phyloP scores from a whole-genome alignment of 164 flowering plant genomes.

The Chimonanthus praecox region DNA sequence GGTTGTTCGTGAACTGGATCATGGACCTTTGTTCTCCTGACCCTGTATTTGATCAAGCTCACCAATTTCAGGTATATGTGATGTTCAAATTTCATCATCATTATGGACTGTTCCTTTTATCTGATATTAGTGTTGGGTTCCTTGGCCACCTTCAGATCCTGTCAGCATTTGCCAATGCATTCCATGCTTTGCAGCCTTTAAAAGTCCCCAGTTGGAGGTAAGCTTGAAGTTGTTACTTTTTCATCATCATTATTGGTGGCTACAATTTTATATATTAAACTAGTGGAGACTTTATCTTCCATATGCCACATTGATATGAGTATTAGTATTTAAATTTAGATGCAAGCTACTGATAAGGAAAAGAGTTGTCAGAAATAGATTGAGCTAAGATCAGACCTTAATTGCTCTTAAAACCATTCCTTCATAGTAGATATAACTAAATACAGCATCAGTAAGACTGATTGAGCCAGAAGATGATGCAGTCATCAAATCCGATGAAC shows the following conservation, averaged over 20 bases:
- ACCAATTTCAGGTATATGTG: slow-evolving; percentile 65
- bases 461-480: too few species aligned
- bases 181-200: slow-evolving; percentile 83
- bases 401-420: too few species aligned
- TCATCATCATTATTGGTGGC: background rate
- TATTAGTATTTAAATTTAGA: background rate
- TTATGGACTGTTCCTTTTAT: background rate
- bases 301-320: background rate
- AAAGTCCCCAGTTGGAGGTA: slow-evolving; percentile 84
- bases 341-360: background rate
- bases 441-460: too few species aligned
- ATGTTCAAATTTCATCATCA: slow-evolving; percentile 6
- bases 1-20: slow-evolving; percentile 87
- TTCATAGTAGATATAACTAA: too few species aligned
- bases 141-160: slow-evolving; percentile 42
- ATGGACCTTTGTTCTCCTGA: slow-evolving; percentile 65
- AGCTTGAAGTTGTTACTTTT: slow-evolving; percentile 10
- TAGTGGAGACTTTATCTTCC: too few species aligned
- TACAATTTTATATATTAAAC: background rate
- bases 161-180: slow-evolving; percentile 75
- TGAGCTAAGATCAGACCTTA: too few species aligned
- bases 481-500: too few species aligned
- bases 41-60: slow-evolving; percentile 62
- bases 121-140: background rate
- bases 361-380: too few species aligned